phyloP scores from a whole-genome alignment of 2,329 filamentous ascomycete species.

The Paecilomyces sp. region DNA sequence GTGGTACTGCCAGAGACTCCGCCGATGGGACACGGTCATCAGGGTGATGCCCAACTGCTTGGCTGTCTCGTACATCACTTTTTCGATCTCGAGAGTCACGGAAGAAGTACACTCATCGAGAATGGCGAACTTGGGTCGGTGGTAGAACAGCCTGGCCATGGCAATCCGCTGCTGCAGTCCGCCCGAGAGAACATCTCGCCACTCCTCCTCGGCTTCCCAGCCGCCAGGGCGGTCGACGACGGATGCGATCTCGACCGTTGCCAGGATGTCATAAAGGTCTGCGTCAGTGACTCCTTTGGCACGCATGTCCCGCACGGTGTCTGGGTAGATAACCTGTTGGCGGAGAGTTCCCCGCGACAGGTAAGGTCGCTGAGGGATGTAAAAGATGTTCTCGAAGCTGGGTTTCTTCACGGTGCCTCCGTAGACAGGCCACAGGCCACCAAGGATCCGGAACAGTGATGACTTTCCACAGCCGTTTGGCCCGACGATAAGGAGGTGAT shows the following conservation, averaged over 20 bases:
- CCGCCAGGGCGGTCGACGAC: conserved; percentile 72
- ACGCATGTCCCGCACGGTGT: conserved; percentile 80
- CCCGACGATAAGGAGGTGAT: conserved; percentile 89
- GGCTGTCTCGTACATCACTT: conserved; percentile 94
- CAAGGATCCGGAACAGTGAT: conserved; percentile 89
- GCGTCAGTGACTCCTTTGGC: conserved; percentile 74
- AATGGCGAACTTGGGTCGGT: conserved; percentile 86
- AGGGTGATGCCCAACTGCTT: conserved; percentile 87
- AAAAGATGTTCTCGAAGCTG: conserved; percentile 88
- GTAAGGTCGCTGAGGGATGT: conserved; percentile 94
- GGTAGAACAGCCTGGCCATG: conserved; percentile 94
- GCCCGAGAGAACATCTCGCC: conserved; percentile 87
- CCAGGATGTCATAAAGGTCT: conserved; percentile 70
- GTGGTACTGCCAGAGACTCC: conserved; percentile 96
- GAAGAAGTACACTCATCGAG: conserved; percentile 93
- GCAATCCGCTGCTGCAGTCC: conserved; percentile 93
- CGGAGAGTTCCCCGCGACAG: conserved; percentile 85
- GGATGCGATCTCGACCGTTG: conserved; percentile 72
- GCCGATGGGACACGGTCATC: conserved; percentile 90
- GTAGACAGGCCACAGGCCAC: conserved; percentile 95
- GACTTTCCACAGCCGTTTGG: conserved; percentile 98
- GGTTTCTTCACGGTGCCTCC: conserved; percentile 90
- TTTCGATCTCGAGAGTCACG: conserved; percentile 91
- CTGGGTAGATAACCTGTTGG: conserved; percentile 95
- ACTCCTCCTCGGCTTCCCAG: conserved; percentile 93